These are phyloP conservation scores for Didymella glomerata DNA, from an alignment of 2,329 filamentous ascomycete species.

Conservation along the genomic window DNA sequence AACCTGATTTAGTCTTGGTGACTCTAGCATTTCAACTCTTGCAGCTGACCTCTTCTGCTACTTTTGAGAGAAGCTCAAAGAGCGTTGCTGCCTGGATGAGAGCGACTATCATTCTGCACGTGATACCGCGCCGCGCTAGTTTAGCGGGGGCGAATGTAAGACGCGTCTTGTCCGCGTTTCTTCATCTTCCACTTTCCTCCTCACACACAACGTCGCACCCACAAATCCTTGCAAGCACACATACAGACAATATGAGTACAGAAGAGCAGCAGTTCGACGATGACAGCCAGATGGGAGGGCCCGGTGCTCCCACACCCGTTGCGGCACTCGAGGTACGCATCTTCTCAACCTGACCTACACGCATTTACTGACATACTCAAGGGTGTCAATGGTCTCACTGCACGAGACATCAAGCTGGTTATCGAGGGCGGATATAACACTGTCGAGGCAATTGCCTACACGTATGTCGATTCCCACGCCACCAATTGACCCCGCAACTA, in stretches of 20 bases:
- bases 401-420: slow-evolving; percentile 91
- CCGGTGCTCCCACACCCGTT: slow-evolving; percentile 92
- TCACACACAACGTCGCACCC: background rate
- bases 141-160: no score
- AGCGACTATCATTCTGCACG: slow-evolving; percentile 14
- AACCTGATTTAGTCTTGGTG: no score
- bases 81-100: slow-evolving; percentile 4
- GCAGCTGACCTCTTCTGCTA: no score
- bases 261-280: slow-evolving; percentile 70
- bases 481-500: slow-evolving; percentile 25
- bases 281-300: slow-evolving; percentile 77
- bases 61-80: no score
- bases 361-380: slow-evolving; percentile 51
- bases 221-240: background rate
- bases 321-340: slow-evolving; percentile 79
- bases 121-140: slow-evolving; percentile 39
- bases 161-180: slow-evolving; percentile 10
- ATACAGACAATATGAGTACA: slow-evolving; percentile 53
- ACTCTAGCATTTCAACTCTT: no score
- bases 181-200: slow-evolving; percentile 1
- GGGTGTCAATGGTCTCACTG: slow-evolving; percentile 90
- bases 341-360: background rate
- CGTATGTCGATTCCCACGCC: slow-evolving; percentile 59
- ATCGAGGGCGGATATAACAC: slow-evolving; percentile 94
- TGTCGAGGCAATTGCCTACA: slow-evolving; percentile 95